Evolutionary conservation across 2,329 filamentous ascomycete species (phyloP).

Genomic region (Knufia fluminis): DNA sequence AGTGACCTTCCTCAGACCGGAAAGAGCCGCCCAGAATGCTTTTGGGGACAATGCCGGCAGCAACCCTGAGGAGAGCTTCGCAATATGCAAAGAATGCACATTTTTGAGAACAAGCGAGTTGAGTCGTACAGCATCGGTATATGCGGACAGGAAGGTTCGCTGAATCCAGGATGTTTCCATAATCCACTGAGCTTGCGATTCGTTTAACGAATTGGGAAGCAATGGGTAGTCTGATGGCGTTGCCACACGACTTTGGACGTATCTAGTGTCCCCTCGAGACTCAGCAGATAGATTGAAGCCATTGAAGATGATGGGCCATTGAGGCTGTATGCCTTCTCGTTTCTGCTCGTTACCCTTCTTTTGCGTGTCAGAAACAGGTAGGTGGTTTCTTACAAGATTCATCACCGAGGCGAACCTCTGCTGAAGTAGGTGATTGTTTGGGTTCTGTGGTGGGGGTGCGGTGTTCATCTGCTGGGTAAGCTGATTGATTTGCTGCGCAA

Average conservation of each 20-base stretch:
- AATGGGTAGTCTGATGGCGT: constrained; percentile 29
- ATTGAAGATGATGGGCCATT: constrained; percentile 24
- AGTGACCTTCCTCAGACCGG: constrained; percentile 45
- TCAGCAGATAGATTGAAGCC: constrained; percentile 26
- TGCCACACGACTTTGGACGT: constrained; percentile 19
- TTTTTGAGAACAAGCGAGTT: constrained; percentile 45
- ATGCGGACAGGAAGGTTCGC: constrained; percentile 58
- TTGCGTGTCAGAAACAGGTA: neutral
- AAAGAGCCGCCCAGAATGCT: constrained; percentile 55
- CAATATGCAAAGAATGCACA: constrained; percentile 53
- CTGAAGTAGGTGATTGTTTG: neutral
- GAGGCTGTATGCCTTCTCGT: constrained; percentile 7
- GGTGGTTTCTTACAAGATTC: neutral
- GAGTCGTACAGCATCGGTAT: constrained; percentile 55
- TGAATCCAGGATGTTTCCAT: constrained; percentile 62
- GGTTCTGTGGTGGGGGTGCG: neutral
- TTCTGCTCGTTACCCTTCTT: neutral
- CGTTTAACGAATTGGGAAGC: constrained; percentile 49
- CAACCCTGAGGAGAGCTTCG: constrained; percentile 55
- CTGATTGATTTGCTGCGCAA: neutral
- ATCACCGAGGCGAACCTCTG: neutral
- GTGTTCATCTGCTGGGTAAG: neutral
- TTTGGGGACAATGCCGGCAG: constrained; percentile 46
- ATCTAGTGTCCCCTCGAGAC: constrained; percentile 13
- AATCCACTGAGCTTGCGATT: constrained; percentile 59